A percentile compares a stretch with the other conserved stretches of the same genome.
These are phyloP conservation scores for Yamadazyma friedrichii DNA, from an alignment of 1,139 yeast genomes.

Conservation along the genomic window DNA sequence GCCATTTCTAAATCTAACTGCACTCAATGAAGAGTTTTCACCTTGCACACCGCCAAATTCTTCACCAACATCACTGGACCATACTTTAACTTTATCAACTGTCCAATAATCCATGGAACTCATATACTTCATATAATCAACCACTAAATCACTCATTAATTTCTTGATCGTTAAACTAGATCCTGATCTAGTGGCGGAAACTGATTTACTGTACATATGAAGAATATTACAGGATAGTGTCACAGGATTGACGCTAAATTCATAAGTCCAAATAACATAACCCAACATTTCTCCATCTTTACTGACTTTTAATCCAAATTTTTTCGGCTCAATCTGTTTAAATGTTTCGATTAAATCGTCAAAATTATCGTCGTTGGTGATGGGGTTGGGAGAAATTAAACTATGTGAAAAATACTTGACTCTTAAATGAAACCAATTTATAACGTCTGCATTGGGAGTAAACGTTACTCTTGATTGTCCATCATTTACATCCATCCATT, in stretches of 20 bases:
- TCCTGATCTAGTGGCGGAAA: neutral
- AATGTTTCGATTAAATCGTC: slow-evolving; percentile 26
- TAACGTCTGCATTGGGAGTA: slow-evolving; percentile 12
- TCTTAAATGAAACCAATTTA: slow-evolving; percentile 49
- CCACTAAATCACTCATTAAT: slow-evolving; percentile 3
- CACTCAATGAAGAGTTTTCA: slow-evolving; percentile 40
- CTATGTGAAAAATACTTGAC: slow-evolving; percentile 35
- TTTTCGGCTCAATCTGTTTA: slow-evolving; percentile 23
- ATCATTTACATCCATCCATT: slow-evolving; percentile 5
- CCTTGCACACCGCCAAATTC: slow-evolving; percentile 17
- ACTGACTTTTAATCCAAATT: slow-evolving; percentile 32
- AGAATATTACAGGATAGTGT: neutral
- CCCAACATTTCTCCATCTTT: slow-evolving; percentile 23
- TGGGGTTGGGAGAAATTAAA: slow-evolving; percentile 19
- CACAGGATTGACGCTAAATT: slow-evolving; percentile 20
- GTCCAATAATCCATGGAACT: neutral
- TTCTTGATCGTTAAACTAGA: slow-evolving; percentile 2
- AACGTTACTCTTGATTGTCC: slow-evolving; percentile 4
- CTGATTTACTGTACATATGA: neutral
- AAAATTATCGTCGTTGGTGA: slow-evolving; percentile 26
- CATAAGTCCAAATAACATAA: slow-evolving; percentile 41
- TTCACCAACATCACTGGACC: slow-evolving; percentile 36
- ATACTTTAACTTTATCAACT: slow-evolving; percentile 16
- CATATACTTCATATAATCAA: slow-evolving; percentile 12
- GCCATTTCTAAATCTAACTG: slow-evolving; percentile 25